These are phyloP conservation scores for Pichia sp. DNA, from an alignment of 1,139 yeast species.

Conservation along the genomic window DNA sequence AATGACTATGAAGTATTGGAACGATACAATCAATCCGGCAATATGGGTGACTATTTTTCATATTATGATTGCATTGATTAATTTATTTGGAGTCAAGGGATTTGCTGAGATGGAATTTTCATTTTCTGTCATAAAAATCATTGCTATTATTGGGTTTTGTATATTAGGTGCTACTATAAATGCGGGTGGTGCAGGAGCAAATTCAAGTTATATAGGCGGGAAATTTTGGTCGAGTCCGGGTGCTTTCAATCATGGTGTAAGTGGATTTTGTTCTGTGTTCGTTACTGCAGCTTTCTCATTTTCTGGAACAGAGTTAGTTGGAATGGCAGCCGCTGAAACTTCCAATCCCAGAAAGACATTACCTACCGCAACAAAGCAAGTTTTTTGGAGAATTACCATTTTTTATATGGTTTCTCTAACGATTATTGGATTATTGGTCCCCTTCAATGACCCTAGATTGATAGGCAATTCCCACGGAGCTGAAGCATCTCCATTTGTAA, in stretches of 20 bases:
- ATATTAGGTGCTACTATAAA: conserved; percentile 39
- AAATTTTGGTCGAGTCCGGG: conserved; percentile 52
- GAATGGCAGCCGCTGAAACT: conserved; percentile 41
- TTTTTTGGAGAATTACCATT: conserved; percentile 60
- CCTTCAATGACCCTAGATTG: conserved; percentile 42
- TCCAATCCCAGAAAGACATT: conserved; percentile 37
- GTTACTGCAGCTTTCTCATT: conserved; percentile 49
- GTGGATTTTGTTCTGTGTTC: conserved; percentile 39
- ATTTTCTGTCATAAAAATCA: conserved; percentile 16
- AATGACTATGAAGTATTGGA: conserved; percentile 57
- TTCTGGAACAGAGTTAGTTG: conserved; percentile 42
- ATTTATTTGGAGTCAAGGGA: conserved; percentile 19
- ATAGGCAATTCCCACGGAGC: conserved; percentile 39
- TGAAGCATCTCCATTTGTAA: conserved; percentile 62
- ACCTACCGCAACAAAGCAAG: conserved; percentile 68
- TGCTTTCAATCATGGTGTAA: conserved; percentile 43
- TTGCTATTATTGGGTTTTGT: conserved; percentile 34
- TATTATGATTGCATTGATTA: conserved; percentile 36
- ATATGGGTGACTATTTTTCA: conserved; percentile 58
- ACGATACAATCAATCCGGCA: conserved; percentile 45
- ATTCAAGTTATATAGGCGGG: conserved; percentile 48
- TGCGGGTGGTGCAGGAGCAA: conserved; percentile 53
- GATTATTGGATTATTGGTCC: conserved; percentile 56
- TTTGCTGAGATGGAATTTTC: conserved; percentile 21
- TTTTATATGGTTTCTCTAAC: conserved; percentile 43